Base-by-base conservation (phyloP, 2,329 filamentous ascomycete species). In the Aspergillus luchuensis region DNA sequence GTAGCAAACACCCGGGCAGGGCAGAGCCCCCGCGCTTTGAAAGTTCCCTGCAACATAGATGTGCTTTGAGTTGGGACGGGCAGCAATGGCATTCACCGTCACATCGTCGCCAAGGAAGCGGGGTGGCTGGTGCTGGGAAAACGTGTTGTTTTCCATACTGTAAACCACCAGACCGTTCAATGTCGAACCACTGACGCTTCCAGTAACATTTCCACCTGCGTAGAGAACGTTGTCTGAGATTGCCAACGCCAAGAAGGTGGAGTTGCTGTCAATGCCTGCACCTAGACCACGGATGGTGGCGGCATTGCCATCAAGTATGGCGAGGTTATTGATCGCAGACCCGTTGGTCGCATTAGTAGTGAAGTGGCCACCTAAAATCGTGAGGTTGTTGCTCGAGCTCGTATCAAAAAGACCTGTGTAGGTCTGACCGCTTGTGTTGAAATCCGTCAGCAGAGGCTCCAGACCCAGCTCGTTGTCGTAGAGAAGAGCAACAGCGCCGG, bases 21-120 rank as follows among this genome's bases (percentile, higher is more conserved):
- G 88, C 30, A 98, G 84, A 4, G 89, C 89, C 28, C 95, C 95
- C 17, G 92, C 95, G 33, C 85, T 86, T n/a, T 86, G 81, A 71
- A 98, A 99, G 8, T 85, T 87, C 33, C 95, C 95, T 39, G 90
- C 94, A 33, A 99, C 90, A 71, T 90, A 99, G 11, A 99, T 82
- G 54, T 95, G 87, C 1, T 84, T 82, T 17, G 87, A 87, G 57
- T 84, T 85, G 0, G 91, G 90, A 58, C 89, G 89, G 8, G 88
- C 82, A 10, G 87, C 85, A 67, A 99, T 92, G 28, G 90, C 82
- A 60, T 91, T 89, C 45, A 98, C 92, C 2, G 87, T 85, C 25
- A 88, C 87, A 63, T 87, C 84, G 5, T 82, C 80, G 13, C 94
- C 93, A 10, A 83, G 83, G 2, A 98, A 81, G 1, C 89, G 84